phyloP scores from a whole-genome alignment of 129 eudicot species.

The Chrysanthemum makinoi region DNA sequence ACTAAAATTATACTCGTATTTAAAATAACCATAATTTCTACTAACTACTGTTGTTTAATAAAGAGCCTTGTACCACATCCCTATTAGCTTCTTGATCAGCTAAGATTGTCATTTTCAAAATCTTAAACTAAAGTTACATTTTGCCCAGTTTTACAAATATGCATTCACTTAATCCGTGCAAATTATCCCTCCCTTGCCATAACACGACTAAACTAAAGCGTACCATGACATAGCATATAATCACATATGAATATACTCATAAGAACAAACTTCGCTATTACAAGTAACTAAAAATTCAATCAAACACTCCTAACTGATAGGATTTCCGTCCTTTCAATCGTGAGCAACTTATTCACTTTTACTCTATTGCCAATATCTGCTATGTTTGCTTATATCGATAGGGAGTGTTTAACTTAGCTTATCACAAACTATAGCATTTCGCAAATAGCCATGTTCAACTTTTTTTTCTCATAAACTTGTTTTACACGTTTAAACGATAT shows the following conservation, averaged over 20 bases:
- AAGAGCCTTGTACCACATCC: neutral
- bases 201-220: neutral
- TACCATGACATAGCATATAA: neutral
- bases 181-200: neutral
- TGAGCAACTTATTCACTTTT: no score
- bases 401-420: no score
- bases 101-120: neutral
- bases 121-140: neutral
- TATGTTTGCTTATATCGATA: no score
- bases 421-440: no score
- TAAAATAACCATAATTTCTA: neutral
- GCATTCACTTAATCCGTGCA: conserved; percentile 8
- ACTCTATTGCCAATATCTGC: no score
- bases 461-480: no score
- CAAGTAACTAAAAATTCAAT: conserved; percentile 7
- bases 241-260: neutral
- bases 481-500: no score
- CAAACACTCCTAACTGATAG: conserved; percentile 1
- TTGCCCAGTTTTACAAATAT: neutral
- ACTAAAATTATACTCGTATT: neutral
- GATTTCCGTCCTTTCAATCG: no score
- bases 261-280: neutral
- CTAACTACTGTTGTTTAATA: neutral
- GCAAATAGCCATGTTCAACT: no score
- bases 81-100: neutral